These are phyloP conservation scores for Pleurostoma richardsiae DNA, from an alignment of 2,329 filamentous ascomycete species.

Conservation along the genomic window DNA sequence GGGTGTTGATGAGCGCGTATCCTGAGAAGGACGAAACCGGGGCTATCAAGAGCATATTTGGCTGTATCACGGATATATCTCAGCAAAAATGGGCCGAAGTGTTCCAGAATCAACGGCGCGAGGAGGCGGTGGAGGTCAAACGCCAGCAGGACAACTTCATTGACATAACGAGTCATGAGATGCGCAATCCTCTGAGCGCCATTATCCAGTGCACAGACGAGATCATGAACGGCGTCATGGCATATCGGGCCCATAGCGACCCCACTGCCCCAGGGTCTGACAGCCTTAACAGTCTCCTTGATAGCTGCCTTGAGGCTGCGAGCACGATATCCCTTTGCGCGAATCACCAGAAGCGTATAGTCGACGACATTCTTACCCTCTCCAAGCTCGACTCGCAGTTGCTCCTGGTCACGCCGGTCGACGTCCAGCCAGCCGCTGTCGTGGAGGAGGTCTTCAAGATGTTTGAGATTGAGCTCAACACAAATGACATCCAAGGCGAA, in stretches of 20 bases:
- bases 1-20: conserved; percentile 73
- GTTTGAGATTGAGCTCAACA: conserved; percentile 71
- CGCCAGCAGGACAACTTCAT: conserved; percentile 68
- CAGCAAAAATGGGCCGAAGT: conserved; percentile 81
- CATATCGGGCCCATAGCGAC: conserved; percentile 27
- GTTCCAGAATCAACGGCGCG: conserved; percentile 69
- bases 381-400: conserved; percentile 74
- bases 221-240: conserved; percentile 48
- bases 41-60: conserved; percentile 68
- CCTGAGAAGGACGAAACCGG: conserved; percentile 64
- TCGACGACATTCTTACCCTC: conserved; percentile 70
- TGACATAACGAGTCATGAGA: conserved; percentile 70
- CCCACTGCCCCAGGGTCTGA: conserved; percentile 16
- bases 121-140: conserved; percentile 79
- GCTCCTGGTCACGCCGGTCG: conserved; percentile 66
- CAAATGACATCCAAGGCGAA: conserved; percentile 66
- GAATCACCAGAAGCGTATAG: conserved; percentile 73
- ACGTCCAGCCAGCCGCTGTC: conserved; percentile 61
- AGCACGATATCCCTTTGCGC: conserved; percentile 77
- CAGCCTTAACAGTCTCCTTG: conserved; percentile 42
- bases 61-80: conserved; percentile 80
- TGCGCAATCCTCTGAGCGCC: conserved; percentile 71
- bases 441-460: conserved; percentile 68
- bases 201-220: conserved; percentile 75
- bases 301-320: conserved; percentile 65